Percentiles rank a stretch among this genome's conserved stretches.
These are phyloP conservation scores for Colletotrichum cuscutae DNA, from an alignment of 2,329 filamentous ascomycete genomes.

Conservation along the genomic window DNA sequence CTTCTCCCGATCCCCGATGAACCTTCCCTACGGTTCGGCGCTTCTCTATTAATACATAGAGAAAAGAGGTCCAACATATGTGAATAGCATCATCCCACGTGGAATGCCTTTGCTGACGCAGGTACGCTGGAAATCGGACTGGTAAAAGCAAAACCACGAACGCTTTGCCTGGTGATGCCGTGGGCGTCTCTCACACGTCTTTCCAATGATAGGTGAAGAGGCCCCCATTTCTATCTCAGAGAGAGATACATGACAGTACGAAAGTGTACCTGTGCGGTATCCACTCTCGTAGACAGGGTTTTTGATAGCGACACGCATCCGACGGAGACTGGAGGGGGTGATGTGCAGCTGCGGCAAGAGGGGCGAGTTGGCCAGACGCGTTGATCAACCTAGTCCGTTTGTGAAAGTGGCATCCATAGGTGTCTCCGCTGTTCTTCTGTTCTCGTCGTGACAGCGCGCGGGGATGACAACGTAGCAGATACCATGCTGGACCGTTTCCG, in stretches of 20 bases:
- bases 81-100: constrained; percentile 18
- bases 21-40: background rate
- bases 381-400: constrained; percentile 29
- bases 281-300: constrained; percentile 24
- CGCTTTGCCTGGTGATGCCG: constrained; percentile 2
- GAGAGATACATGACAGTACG: constrained; percentile 25
- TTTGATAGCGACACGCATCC: constrained; percentile 30
- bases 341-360: constrained; percentile 33
- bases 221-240: background rate
- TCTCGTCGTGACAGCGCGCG: constrained; percentile 7
- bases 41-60: background rate
- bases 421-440: constrained; percentile 18
- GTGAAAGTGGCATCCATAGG: constrained; percentile 2
- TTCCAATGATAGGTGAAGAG: constrained; percentile 23
- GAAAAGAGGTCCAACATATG: background rate
- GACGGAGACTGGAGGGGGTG: constrained; percentile 31
- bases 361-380: constrained; percentile 21
- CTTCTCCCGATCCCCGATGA: constrained; percentile 15
- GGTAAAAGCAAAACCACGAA: constrained; percentile 6
- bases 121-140: constrained; percentile 18
- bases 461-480: constrained; percentile 12
- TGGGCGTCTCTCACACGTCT: background rate
- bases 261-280: constrained; percentile 14
- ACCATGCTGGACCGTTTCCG: background rate
- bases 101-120: constrained; percentile 22